These are phyloP conservation scores for Nakataea oryzae DNA, from an alignment of 2,329 filamentous ascomycete genomes.

Conservation along the genomic window DNA sequence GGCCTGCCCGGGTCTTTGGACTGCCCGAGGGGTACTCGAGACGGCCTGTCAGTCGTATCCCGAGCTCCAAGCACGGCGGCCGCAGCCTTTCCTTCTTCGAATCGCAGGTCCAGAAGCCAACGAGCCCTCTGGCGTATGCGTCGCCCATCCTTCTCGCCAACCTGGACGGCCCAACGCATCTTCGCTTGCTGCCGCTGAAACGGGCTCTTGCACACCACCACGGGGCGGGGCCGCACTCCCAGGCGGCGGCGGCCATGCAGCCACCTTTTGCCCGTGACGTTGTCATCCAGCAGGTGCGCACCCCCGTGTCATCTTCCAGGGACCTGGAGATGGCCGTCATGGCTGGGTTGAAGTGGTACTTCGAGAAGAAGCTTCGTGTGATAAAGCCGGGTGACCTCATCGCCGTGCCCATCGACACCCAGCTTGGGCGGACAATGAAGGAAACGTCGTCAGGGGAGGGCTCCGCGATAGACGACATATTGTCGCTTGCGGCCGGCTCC, in stretches of 20 bases:
- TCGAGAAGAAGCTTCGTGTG: conserved; percentile 71
- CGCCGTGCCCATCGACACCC: conserved; percentile 79
- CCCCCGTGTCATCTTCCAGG: conserved; percentile 77
- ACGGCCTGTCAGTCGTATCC: conserved; percentile 49
- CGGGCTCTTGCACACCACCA: conserved; percentile 29
- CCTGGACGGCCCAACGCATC: conserved; percentile 64
- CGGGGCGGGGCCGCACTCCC: conserved; percentile 38
- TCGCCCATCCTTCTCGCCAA: conserved; percentile 86
- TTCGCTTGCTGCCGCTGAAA: conserved; percentile 50
- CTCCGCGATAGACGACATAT: conserved; percentile 61
- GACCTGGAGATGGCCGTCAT: conserved; percentile 78
- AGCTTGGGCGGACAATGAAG: conserved; percentile 71
- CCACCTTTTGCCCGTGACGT: conserved; percentile 63
- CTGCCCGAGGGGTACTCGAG: conserved; percentile 66
- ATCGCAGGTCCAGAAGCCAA: conserved; percentile 52
- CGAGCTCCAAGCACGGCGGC: conserved; percentile 39
- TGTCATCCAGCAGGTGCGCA: conserved; percentile 78
- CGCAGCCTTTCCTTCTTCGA: conserved; percentile 54
- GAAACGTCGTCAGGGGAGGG: conserved; percentile 52
- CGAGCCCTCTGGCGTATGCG: conserved; percentile 56
- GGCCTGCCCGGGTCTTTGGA: conserved; percentile 80
- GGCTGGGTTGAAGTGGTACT: conserved; percentile 77
- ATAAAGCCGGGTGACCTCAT: conserved; percentile 82
- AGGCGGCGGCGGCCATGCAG: conserved; percentile 34
- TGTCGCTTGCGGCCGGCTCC: conserved; percentile 36